phyloP scores from a whole-genome alignment of 441 rosid genomes.

The Corymbia citriodora region DNA sequence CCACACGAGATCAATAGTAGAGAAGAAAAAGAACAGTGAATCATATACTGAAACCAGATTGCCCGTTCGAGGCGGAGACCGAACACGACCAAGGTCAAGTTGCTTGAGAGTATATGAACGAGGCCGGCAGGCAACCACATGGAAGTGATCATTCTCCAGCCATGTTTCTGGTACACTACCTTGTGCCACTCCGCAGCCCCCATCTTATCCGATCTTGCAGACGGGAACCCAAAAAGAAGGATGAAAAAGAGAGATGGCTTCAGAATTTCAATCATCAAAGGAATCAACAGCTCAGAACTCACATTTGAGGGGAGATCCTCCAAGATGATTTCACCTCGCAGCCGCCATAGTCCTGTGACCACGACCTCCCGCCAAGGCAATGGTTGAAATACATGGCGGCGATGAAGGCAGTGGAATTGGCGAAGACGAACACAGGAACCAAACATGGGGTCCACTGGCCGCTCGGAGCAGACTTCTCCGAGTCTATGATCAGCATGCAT shows the following conservation, averaged over 20 bases:
- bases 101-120: constrained; percentile 65
- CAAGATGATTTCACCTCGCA: constrained; percentile 55
- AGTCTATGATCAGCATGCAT: background rate
- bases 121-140: constrained; percentile 76
- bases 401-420: constrained; percentile 52
- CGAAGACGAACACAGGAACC: constrained; percentile 67
- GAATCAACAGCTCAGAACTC: background rate
- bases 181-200: constrained; percentile 65
- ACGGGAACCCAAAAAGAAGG: background rate
- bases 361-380: constrained; percentile 43
- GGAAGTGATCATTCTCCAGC: background rate
- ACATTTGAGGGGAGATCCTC: constrained; percentile 29
- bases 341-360: background rate
- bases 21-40: background rate
- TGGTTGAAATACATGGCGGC: constrained; percentile 68
- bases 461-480: rapidly evolving
- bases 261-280: background rate
- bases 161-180: background rate
- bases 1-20: background rate
- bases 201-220: constrained; percentile 51
- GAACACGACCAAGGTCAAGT: constrained; percentile 60
- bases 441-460: constrained; percentile 75
- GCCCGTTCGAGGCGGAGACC: constrained; percentile 16
- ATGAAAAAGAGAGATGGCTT: background rate
- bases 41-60: constrained; percentile 35